phyloP scores from a whole-genome alignment of 2,329 filamentous ascomycete genomes.

The Paracamarosporium sp. region DNA sequence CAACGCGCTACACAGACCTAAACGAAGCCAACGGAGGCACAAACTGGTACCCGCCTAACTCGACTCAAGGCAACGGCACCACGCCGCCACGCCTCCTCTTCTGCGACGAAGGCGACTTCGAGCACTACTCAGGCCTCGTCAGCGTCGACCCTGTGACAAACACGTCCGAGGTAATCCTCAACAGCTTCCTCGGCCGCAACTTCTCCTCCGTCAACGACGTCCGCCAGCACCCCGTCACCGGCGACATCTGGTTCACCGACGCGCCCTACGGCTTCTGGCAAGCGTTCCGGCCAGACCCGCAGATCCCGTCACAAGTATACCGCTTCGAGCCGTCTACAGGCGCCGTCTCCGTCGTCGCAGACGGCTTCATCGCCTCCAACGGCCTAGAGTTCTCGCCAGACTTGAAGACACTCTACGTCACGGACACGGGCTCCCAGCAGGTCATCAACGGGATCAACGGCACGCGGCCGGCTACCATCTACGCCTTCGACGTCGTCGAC shows the following conservation, averaged over 20 bases:
- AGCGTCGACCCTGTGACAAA: conserved; percentile 55
- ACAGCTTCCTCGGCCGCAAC: conserved; percentile 57
- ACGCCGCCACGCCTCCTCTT: conserved; percentile 37
- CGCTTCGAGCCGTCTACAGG: conserved; percentile 52
- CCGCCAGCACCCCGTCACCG: conserved; percentile 49
- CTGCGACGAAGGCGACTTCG: conserved; percentile 46
- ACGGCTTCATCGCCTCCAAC: conserved; percentile 52
- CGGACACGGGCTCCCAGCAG: conserved; percentile 54
- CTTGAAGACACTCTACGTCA: conserved; percentile 53
- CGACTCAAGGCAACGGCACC: conserved; percentile 23
- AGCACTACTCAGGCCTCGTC: conserved; percentile 51
- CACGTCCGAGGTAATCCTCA: conserved; percentile 50
- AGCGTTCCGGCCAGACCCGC: conserved; percentile 36
- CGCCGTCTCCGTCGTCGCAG: conserved; percentile 49
- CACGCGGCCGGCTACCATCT: conserved; percentile 51
- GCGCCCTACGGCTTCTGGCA: conserved; percentile 45
- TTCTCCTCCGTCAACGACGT: conserved; percentile 54
- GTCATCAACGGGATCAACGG: conserved; percentile 33
- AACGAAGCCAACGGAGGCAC: conserved; percentile 47
- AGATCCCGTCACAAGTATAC: conserved; percentile 48
- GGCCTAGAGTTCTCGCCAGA: conserved; percentile 55
- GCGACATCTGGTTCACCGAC: conserved; percentile 60
- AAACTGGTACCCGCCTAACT: conserved; percentile 41
- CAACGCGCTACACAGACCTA: conserved; percentile 50
- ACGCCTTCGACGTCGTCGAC: conserved; percentile 50